Evolutionary conservation across 148 eudicot species (phyloP), one percentile per base, ranked within the genome.

Genomic region (Vaccinium corymbosum): DNA sequence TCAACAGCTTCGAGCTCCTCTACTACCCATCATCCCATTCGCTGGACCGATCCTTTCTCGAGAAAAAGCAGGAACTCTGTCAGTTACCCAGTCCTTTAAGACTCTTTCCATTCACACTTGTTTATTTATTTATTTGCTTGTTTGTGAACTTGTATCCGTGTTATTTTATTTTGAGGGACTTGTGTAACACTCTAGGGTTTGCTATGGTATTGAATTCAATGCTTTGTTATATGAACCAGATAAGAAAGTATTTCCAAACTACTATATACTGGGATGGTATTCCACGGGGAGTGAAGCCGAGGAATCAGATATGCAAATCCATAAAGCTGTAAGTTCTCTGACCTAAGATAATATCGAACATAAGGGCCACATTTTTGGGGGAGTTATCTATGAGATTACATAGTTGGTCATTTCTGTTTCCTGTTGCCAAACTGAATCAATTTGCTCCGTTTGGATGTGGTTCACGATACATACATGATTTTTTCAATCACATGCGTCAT

Each of bases 1-100:
- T 94, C 85, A 96, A 94, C 84, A 96, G 98, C 78, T 96, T 96
- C 81, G 98, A 96, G 82, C 92, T 94, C 56, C 90, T 94, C 3
- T 93, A 86, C 82, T 95, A 96, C 86, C 81, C 87, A 0, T 75
- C 80, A 46, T 87, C 93, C 15, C 82, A 84, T 49, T 87, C 97
- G 3, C 95, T 96, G 73, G 98, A 96, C 61, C 97, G 99, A 25
- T 32, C 87, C 64, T 96, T 96, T 84, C 93, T 94, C 49, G 89
- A 85, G 87, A 96, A 96, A 85, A 96, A 96, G 88, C 98, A 94
- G 80, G 99, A 96, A 81, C 98, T 96, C 13, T 96, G 98, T 96
- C 46, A 88, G 7, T 5, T 42, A 42, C 46, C 5, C 46, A 42
- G 94, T 85, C 5, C 55, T 57, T 7, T n/a, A 76, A 62, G 64